Percentiles rank a stretch among this genome's conserved stretches.
Conservation (phyloP, 805 yeast species). For the Lipomyces japonicus region DNA sequence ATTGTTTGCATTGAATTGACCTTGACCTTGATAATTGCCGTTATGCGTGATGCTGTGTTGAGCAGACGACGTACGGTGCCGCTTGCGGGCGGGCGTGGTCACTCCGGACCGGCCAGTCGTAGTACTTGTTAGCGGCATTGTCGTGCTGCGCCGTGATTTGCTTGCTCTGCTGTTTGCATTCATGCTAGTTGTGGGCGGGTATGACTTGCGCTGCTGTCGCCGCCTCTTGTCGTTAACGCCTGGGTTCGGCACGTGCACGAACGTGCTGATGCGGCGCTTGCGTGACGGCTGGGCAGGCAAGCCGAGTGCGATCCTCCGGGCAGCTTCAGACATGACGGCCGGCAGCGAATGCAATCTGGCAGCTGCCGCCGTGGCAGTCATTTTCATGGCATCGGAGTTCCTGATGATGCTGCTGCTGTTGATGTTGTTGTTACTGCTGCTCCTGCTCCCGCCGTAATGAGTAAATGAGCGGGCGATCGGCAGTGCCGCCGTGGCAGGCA, state of each 20-base stretch:
- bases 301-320: slow-evolving; percentile 7
- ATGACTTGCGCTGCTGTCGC: slow-evolving; percentile 2
- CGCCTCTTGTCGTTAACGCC: background rate
- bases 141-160: background rate
- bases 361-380: too few relatives aligned
- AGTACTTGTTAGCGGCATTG: background rate
- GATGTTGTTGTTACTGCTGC: background rate
- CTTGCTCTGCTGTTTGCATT: background rate
- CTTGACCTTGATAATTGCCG: background rate
- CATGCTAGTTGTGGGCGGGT: background rate
- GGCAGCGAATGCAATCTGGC: slow-evolving; percentile 5
- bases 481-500: background rate
- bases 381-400: too few relatives aligned
- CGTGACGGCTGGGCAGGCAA: slow-evolving; percentile 3
- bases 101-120: too few relatives aligned
- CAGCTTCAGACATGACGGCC: slow-evolving; percentile 21
- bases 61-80: too few relatives aligned
- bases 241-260: too few relatives aligned
- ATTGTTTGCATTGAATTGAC: background rate
- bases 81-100: background rate
- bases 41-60: background rate
- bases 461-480: too few relatives aligned
- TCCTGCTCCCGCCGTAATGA: background rate
- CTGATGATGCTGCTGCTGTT: background rate
- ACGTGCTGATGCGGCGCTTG: slow-evolving; percentile 5